Conservation (phyloP, 139 green algal genomes). For the Chlamydomonas sphaeroides region DNA sequence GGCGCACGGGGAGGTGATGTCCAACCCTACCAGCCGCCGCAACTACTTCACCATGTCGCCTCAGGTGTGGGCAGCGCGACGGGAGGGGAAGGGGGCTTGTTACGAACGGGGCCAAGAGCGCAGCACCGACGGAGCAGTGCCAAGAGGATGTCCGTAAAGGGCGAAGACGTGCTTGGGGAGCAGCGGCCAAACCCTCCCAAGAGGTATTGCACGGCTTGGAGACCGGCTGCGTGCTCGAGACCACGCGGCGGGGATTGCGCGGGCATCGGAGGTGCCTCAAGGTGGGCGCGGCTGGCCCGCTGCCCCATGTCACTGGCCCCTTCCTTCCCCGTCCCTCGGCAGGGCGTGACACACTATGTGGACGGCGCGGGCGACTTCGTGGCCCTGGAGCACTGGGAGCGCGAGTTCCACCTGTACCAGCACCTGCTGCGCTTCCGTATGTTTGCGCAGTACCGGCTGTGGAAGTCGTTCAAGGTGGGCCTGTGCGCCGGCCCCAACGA, state of each 20-base stretch:
- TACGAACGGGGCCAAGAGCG: too few relatives aligned
- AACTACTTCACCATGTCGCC: slow-evolving; percentile 15
- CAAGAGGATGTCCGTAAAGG: too few relatives aligned
- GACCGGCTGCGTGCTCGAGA: too few relatives aligned
- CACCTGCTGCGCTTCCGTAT: slow-evolving; percentile 58
- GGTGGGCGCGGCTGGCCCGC: too few relatives aligned
- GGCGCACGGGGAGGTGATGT: slow-evolving; percentile 53
- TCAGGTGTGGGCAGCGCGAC: not conserved
- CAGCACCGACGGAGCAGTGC: too few relatives aligned
- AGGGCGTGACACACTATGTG: slow-evolving; percentile 69
- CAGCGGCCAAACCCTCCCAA: too few relatives aligned
- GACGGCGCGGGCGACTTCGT: slow-evolving; percentile 64
- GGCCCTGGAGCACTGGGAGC: slow-evolving; percentile 69
- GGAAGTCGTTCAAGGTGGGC: slow-evolving; percentile 50
- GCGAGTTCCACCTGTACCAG: slow-evolving; percentile 73
- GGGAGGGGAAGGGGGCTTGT: not conserved
- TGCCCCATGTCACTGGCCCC: not conserved
- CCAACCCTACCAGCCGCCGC: not conserved
- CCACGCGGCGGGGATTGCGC: too few relatives aligned
- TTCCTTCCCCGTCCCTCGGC: slow-evolving; percentile 34
- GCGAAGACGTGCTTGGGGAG: too few relatives aligned
- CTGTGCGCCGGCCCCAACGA: too few relatives aligned
- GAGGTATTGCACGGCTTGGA: too few relatives aligned
- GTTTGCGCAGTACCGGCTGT: slow-evolving; percentile 57
- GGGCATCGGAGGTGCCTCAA: too few relatives aligned